These are phyloP conservation scores for Fusarium oligoseptatum DNA, from an alignment of 2,329 filamentous ascomycete species.

Conservation along the genomic window DNA sequence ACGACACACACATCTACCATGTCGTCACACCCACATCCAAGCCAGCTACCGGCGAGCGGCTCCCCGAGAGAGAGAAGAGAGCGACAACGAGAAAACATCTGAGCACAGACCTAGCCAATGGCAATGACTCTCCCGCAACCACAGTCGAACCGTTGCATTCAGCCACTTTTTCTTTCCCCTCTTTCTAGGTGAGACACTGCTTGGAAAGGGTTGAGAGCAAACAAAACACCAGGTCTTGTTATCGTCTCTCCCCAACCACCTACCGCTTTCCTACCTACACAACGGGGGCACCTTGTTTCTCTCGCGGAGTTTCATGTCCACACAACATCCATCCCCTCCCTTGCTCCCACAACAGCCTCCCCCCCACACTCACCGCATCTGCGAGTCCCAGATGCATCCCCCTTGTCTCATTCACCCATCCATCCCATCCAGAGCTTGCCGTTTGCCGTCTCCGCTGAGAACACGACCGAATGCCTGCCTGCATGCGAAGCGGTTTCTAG, in stretches of 20 bases:
- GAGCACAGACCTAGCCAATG: conserved; percentile 27
- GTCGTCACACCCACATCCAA: conserved; percentile 34
- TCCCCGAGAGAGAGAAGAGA: conserved; percentile 7
- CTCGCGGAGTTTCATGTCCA: conserved; percentile 24
- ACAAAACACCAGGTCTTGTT: neutral
- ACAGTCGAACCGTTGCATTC: conserved; percentile 31
- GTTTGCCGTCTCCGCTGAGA: neutral
- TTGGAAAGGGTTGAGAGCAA: neutral
- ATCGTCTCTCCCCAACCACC: conserved; percentile 18
- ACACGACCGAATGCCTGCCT: conserved; percentile 1
- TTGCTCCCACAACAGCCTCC: neutral
- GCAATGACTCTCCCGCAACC: neutral
- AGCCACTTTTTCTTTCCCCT: conserved; percentile 9
- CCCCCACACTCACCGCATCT: conserved; percentile 47
- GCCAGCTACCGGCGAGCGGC: neutral
- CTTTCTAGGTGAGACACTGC: conserved; percentile 6
- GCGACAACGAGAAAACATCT: conserved; percentile 34
- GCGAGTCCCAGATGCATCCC: conserved; percentile 24
- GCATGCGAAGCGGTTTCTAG: conserved; percentile 14
- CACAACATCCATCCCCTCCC: conserved; percentile 10
- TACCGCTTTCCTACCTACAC: no score
- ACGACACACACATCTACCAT: conserved; percentile 4
- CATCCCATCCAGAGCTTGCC: neutral
- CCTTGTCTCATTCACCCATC: conserved; percentile 29
- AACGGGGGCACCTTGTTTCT: conserved; percentile 4